Conservation (phyloP, 306 rosid species). For the Lablab purpureus region DNA sequence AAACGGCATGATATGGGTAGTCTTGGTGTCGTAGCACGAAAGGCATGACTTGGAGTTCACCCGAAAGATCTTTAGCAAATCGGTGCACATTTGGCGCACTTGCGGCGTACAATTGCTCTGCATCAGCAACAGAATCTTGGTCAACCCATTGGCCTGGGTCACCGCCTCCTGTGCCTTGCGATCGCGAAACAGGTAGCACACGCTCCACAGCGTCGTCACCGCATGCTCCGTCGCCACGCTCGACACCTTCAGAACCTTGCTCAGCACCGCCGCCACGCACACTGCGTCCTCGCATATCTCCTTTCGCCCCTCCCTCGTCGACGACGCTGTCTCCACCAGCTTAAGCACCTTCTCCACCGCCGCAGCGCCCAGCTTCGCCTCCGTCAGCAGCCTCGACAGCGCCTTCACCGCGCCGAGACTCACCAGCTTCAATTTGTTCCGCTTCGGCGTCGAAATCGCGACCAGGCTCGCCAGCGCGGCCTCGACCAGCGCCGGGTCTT, state of each 20-base stretch:
- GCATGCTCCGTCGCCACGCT: slow-evolving; percentile 76
- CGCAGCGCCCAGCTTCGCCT: slow-evolving; percentile 44
- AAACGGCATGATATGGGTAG: slow-evolving; percentile 91
- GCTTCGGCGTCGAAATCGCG: slow-evolving; percentile 60
- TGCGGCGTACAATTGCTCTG: slow-evolving; percentile 81
- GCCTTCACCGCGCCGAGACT: slow-evolving; percentile 59
- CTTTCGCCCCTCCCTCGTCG: slow-evolving; percentile 72
- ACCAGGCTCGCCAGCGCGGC: slow-evolving; percentile 58
- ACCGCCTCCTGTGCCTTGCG: slow-evolving; percentile 68
- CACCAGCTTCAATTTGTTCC: slow-evolving; percentile 58
- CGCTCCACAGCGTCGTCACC: slow-evolving; percentile 81
- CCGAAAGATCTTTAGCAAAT: slow-evolving; percentile 78
- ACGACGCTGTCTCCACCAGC: slow-evolving; percentile 68
- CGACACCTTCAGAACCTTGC: slow-evolving; percentile 71
- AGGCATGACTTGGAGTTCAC: slow-evolving; percentile 66
- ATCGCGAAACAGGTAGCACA: slow-evolving; percentile 71
- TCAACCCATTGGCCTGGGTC: slow-evolving; percentile 66
- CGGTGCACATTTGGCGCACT: slow-evolving; percentile 77
- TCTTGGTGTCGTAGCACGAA: slow-evolving; percentile 72
- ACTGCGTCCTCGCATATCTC: slow-evolving; percentile 66
- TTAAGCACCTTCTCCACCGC: slow-evolving; percentile 66
- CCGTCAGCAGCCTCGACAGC: slow-evolving; percentile 50
- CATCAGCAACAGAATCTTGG: slow-evolving; percentile 77
- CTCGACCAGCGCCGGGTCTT: slow-evolving; percentile 59
- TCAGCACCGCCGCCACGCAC: slow-evolving; percentile 64